Evolutionary conservation across 441 rosid species (phyloP).

Genomic region (Mallotus repandus): DNA sequence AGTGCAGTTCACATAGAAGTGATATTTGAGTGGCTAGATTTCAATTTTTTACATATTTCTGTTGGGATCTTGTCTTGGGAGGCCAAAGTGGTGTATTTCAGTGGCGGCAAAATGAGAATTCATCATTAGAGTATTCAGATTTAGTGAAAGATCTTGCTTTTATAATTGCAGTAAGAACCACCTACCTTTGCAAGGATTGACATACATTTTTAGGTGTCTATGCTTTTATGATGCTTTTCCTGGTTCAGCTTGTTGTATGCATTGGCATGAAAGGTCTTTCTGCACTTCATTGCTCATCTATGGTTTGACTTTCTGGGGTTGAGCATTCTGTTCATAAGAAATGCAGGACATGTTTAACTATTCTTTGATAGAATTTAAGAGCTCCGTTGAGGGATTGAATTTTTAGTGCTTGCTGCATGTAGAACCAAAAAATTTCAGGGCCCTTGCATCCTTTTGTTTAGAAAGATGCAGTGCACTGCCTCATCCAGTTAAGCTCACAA

Average conservation of each 20-base stretch:
- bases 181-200: background rate
- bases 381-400: background rate
- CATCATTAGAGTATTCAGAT: background rate
- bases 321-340: too few relatives aligned
- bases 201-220: background rate
- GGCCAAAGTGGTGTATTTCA: too few relatives aligned
- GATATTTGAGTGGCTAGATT: background rate
- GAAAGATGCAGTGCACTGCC: background rate
- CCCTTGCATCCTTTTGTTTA: background rate
- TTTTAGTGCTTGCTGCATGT: background rate
- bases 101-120: background rate
- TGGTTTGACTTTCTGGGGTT: too few relatives aligned
- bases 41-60: background rate
- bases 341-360: background rate
- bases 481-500: background rate
- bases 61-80: background rate
- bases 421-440: background rate
- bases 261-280: background rate
- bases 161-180: background rate
- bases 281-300: background rate
- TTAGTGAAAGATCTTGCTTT: background rate
- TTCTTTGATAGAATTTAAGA: background rate
- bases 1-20: background rate
- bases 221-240: background rate
- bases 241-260: background rate